Percentiles rank a stretch among this genome's conserved stretches.
Conservation (phyloP, 1,284 basidiomycete genomes). For the Naganishia liquefaciens region DNA sequence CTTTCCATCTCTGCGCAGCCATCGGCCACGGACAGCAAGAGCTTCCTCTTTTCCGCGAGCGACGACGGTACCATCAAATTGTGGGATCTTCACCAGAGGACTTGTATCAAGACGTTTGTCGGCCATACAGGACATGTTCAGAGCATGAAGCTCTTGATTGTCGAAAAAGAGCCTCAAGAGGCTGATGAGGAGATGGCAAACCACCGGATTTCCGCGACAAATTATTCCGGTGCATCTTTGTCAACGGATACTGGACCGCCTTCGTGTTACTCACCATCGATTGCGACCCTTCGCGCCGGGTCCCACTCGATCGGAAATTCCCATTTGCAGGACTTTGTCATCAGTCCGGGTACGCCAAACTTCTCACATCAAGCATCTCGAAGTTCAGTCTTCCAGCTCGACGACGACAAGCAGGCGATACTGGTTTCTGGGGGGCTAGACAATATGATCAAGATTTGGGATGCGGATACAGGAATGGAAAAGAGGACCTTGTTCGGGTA, state of each 20-base stretch:
- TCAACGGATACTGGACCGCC: constrained; percentile 29
- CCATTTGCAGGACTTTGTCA: not conserved
- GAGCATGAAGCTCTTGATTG: constrained; percentile 75
- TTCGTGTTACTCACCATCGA: constrained; percentile 35
- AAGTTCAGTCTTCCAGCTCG: constrained; percentile 23
- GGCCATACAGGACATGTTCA: constrained; percentile 97
- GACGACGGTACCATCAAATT: constrained; percentile 92
- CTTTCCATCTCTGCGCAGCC: constrained; percentile 33
- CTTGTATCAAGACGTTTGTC: constrained; percentile 79
- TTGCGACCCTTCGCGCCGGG: constrained; percentile 19
- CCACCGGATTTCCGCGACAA: constrained; percentile 29
- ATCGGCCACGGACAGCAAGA: constrained; percentile 31
- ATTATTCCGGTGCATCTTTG: constrained; percentile 3
- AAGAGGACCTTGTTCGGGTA: constrained; percentile 83
- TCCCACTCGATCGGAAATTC: not conserved
- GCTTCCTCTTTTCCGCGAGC: constrained; percentile 90
- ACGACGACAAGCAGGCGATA: constrained; percentile 60
- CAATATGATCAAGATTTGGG: constrained; percentile 96
- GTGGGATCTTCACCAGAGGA: constrained; percentile 83
- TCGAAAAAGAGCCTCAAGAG: constrained; percentile 54
- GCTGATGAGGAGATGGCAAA: constrained; percentile 28
- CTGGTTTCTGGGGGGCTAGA: constrained; percentile 89
- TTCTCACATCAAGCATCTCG: constrained; percentile 2
- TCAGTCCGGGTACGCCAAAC: not conserved
- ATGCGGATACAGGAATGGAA: constrained; percentile 80